Conservation (phyloP, 2,329 filamentous ascomycete species). For the Aspergillus sp. region DNA sequence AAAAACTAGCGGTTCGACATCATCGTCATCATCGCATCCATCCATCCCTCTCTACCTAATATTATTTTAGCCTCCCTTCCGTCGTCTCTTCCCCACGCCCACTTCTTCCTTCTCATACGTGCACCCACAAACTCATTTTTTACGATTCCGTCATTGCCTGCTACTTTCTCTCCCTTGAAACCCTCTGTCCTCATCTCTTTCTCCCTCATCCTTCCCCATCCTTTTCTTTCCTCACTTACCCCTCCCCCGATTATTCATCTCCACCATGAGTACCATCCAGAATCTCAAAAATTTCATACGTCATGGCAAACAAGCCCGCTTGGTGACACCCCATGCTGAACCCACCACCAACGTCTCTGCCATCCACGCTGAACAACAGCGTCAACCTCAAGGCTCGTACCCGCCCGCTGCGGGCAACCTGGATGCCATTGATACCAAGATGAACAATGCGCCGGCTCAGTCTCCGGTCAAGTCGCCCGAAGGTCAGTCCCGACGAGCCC, state of each 20-base stretch:
- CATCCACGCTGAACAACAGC: constrained; percentile 63
- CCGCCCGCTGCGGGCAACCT: constrained; percentile 58
- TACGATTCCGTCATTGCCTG: neutral
- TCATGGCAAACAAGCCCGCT: constrained; percentile 91
- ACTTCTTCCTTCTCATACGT: constrained; percentile 1
- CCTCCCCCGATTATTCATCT: constrained; percentile 1
- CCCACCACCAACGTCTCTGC: constrained; percentile 62
- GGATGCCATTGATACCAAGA: constrained; percentile 59
- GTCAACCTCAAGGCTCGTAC: constrained; percentile 46
- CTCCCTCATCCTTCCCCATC: neutral
- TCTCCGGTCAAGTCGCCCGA: constrained; percentile 56
- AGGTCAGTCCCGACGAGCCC: constrained; percentile 55
- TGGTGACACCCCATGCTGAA: constrained; percentile 59
- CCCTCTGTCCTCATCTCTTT: neutral
- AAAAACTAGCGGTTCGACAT: constrained; percentile 1
- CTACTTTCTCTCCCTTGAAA: neutral
- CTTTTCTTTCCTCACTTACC: neutral
- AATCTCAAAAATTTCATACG: constrained; percentile 98
- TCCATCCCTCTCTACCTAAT: constrained; percentile 6
- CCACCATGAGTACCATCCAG: constrained; percentile 71
- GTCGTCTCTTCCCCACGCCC: neutral
- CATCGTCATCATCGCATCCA: constrained; percentile 8
- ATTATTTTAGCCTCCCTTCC: constrained; percentile 8
- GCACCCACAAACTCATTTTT: neutral
- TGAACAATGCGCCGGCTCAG: constrained; percentile 63